phyloP scores from a whole-genome alignment of 352 stramenopile genomes.

The Pythium monospermum region DNA sequence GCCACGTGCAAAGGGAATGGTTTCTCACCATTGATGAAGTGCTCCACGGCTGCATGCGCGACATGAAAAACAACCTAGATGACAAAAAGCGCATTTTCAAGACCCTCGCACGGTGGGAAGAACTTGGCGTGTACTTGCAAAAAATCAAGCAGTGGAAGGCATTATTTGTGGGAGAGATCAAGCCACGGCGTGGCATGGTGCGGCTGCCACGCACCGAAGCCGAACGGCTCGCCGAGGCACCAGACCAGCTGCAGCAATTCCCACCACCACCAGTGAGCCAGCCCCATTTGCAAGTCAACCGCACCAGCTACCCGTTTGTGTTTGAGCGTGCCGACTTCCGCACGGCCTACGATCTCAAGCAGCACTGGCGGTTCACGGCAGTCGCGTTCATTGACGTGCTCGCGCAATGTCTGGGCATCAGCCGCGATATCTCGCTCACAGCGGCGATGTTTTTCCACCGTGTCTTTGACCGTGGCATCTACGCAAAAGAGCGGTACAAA shows the following conservation, averaged over 20 bases:
- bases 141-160: conserved; percentile 82
- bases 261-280: conserved; percentile 38
- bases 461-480: conserved; percentile 79
- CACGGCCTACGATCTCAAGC: conserved; percentile 56
- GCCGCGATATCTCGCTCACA: conserved; percentile 62
- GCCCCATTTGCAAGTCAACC: conserved; percentile 53
- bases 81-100: conserved; percentile 77
- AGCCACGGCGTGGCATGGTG: conserved; percentile 46
- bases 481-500: conserved; percentile 73
- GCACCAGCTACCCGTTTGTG: conserved; percentile 64
- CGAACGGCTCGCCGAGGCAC: conserved; percentile 57
- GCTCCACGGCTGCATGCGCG: conserved; percentile 59
- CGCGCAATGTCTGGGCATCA: conserved; percentile 59
- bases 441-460: conserved; percentile 77
- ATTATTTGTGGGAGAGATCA: conserved; percentile 61
- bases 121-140: conserved; percentile 67
- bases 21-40: conserved; percentile 80
- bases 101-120: conserved; percentile 80
- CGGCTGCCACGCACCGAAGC: conserved; percentile 54
- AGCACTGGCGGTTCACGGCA: conserved; percentile 79
- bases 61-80: conserved; percentile 62
- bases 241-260: conserved; percentile 74
- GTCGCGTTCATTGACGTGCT: conserved; percentile 81
- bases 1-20: conserved; percentile 66
- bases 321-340: conserved; percentile 66